Evolutionary conservation across 1,139 yeast genomes (phyloP).

Genomic region (Lodderomyces jiufengensis): DNA sequence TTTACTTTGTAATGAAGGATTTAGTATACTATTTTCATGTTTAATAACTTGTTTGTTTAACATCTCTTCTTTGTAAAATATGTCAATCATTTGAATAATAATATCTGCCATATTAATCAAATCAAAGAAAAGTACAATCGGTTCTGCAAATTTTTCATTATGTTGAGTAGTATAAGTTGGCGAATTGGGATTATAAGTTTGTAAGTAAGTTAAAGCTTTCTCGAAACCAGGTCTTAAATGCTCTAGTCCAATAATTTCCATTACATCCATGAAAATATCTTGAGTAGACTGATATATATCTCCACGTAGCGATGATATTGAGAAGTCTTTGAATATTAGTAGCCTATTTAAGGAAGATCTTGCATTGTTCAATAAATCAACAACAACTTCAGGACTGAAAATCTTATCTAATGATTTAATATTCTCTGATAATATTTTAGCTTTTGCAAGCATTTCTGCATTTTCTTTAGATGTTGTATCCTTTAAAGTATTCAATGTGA

Average conservation of each 20-base stretch:
- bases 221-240: conserved; percentile 83
- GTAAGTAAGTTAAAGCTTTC: conserved; percentile 67
- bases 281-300: conserved; percentile 41
- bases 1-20: conserved; percentile 77
- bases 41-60: conserved; percentile 58
- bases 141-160: conserved; percentile 53
- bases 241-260: conserved; percentile 61
- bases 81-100: conserved; percentile 88
- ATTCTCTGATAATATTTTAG: conserved; percentile 42
- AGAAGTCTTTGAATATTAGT: conserved; percentile 29
- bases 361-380: conserved; percentile 39
- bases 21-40: conserved; percentile 70
- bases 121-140: conserved; percentile 83
- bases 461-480: conserved; percentile 25
- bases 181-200: conserved; percentile 62
- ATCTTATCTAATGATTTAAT: conserved; percentile 39
- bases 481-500: conserved; percentile 30
- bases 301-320: conserved; percentile 29
- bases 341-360: conserved; percentile 33
- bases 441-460: conserved; percentile 40
- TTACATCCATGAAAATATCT: conserved; percentile 62
- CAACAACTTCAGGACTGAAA: conserved; percentile 40
- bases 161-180: conserved; percentile 12
- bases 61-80: conserved; percentile 85
- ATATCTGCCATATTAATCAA: conserved; percentile 89